phyloP scores from a whole-genome alignment of 164 flowering plant species.

The Sedum album region DNA sequence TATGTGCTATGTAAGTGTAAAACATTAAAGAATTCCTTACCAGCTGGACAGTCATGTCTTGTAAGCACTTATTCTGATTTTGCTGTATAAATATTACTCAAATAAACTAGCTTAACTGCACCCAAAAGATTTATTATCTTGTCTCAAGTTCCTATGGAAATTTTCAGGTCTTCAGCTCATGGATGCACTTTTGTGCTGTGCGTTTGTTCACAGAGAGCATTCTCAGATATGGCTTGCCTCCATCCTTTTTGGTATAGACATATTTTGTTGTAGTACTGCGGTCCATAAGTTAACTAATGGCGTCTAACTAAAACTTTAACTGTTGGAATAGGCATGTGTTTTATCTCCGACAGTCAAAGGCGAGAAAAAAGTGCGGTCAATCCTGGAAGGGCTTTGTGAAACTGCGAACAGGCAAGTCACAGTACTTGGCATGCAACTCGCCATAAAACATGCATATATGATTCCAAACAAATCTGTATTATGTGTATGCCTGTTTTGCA shows the following conservation, averaged over 20 bases:
- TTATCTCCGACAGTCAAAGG: slow-evolving; percentile 69
- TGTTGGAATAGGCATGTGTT: slow-evolving; percentile 63
- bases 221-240: slow-evolving; percentile 92
- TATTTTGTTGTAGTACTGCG: neutral
- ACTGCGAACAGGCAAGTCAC: slow-evolving; percentile 62
- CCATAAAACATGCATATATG: neutral
- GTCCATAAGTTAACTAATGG: neutral
- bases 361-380: slow-evolving; percentile 92
- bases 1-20: too few relatives aligned
- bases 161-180: slow-evolving; percentile 93
- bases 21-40: too few relatives aligned
- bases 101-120: too few relatives aligned
- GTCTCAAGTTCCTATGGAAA: too few relatives aligned
- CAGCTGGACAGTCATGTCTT: too few relatives aligned
- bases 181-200: slow-evolving; percentile 99
- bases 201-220: slow-evolving; percentile 91
- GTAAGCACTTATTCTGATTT: too few relatives aligned
- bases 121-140: too few relatives aligned
- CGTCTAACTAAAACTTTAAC: slow-evolving; percentile 9
- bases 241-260: slow-evolving; percentile 74
- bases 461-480: neutral
- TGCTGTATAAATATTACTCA: too few relatives aligned
- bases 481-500: neutral
- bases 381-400: slow-evolving; percentile 66
- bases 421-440: too few relatives aligned